A percentile compares a stretch with the other conserved stretches of the same genome.
phyloP scores from a whole-genome alignment of 2,329 filamentous ascomycete genomes.

The Didymella sp. region DNA sequence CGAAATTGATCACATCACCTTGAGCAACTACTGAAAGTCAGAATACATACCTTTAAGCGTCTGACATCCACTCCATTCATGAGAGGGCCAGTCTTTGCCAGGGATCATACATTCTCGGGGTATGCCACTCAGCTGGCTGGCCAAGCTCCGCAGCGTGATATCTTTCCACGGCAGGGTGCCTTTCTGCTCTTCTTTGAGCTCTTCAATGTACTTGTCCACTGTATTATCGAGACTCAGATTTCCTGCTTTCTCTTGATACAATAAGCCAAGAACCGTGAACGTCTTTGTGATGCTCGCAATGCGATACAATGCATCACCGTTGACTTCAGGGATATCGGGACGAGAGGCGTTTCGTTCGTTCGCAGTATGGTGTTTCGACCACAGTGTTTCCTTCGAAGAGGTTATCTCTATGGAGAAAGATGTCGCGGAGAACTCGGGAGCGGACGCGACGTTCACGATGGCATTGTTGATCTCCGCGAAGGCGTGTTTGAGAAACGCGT shows the following conservation, averaged over 20 bases:
- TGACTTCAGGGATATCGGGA: constrained; percentile 47
- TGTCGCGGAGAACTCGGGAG: constrained; percentile 40
- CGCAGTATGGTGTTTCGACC: constrained; percentile 51
- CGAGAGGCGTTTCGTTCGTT: constrained; percentile 45
- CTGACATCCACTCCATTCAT: constrained; percentile 16
- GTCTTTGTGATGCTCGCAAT: constrained; percentile 50
- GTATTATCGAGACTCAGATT: constrained; percentile 48
- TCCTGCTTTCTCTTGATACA: constrained; percentile 43
- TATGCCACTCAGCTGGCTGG: constrained; percentile 53
- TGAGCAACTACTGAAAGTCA: constrained; percentile 40
- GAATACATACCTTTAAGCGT: constrained; percentile 33
- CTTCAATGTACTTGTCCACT: constrained; percentile 43
- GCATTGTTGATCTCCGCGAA: constrained; percentile 40
- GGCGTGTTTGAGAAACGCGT: constrained; percentile 38
- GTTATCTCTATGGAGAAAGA: constrained; percentile 54
- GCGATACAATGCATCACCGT: constrained; percentile 51
- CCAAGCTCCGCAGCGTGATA: constrained; percentile 53
- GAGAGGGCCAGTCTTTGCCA: background rate
- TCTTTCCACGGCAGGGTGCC: constrained; percentile 51
- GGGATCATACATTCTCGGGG: constrained; percentile 48
- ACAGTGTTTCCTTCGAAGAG: constrained; percentile 49
- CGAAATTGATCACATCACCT: constrained; percentile 36
- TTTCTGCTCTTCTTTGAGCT: constrained; percentile 38
- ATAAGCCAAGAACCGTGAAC: constrained; percentile 44
- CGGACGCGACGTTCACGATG: constrained; percentile 32